Evolutionary conservation across 768 basidiomycete genomes (phyloP).

Genomic region (Asterophora parasitica): DNA sequence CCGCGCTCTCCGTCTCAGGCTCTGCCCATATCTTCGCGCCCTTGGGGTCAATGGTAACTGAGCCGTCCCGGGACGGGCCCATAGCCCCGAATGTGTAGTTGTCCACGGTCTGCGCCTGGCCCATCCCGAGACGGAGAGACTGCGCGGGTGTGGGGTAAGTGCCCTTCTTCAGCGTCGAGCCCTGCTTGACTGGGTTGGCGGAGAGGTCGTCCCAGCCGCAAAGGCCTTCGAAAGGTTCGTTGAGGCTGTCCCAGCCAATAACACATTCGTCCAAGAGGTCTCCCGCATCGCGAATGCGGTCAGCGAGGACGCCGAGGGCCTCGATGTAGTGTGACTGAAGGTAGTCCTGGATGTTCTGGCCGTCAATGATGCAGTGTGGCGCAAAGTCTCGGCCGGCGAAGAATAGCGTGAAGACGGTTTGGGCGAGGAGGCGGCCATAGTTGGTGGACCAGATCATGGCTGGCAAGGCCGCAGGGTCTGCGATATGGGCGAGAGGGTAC

Average conservation of each 20-base stretch:
- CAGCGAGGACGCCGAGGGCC: constrained; percentile 72
- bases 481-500: constrained; percentile 58
- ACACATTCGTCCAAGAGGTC: constrained; percentile 81
- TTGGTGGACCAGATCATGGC: constrained; percentile 98
- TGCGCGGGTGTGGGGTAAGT: constrained; percentile 83
- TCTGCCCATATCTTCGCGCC: constrained; percentile 77
- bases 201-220: constrained; percentile 63
- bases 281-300: constrained; percentile 69
- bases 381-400: constrained; percentile 89
- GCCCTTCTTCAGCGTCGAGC: constrained; percentile 78
- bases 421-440: constrained; percentile 81
- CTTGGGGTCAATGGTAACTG: constrained; percentile 79
- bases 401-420: constrained; percentile 93
- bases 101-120: constrained; percentile 74
- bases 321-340: constrained; percentile 72
- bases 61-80: constrained; percentile 72
- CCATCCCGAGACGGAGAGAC: constrained; percentile 84
- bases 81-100: constrained; percentile 75
- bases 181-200: constrained; percentile 59
- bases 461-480: constrained; percentile 73
- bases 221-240: constrained; percentile 90
- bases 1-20: constrained; percentile 30
- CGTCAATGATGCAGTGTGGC: constrained; percentile 87
- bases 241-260: constrained; percentile 95
- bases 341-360: constrained; percentile 87